Percentiles rank a stretch among this genome's conserved stretches.
These are phyloP conservation scores for Rhododendron mucronatum DNA, from an alignment of 148 eudicot genomes.

Conservation along the genomic window DNA sequence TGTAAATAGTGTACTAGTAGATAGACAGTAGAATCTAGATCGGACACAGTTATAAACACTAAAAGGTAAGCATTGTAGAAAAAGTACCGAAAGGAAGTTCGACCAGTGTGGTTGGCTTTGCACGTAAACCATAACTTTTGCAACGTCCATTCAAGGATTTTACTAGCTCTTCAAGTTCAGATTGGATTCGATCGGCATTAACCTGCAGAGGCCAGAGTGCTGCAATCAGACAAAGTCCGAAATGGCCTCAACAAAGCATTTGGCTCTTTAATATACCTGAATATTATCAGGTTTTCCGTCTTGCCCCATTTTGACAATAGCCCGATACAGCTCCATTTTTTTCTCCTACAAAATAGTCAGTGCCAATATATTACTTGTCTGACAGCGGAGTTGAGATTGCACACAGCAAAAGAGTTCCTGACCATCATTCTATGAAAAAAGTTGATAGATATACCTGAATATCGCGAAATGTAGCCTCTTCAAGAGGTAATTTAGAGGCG, in stretches of 20 bases:
- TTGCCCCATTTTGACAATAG: constrained; percentile 52
- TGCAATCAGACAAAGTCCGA: constrained; percentile 9
- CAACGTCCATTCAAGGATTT: constrained; percentile 85
- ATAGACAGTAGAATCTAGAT: not conserved
- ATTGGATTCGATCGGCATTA: constrained; percentile 57
- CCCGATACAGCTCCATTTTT: constrained; percentile 56
- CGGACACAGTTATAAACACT: not conserved
- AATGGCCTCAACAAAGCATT: constrained; percentile 2
- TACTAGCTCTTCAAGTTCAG: constrained; percentile 77
- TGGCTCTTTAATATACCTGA: constrained; percentile 27
- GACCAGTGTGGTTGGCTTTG: constrained; percentile 76
- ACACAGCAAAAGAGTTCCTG: not conserved
- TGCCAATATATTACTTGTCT: constrained; percentile 3
- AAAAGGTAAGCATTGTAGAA: constrained; percentile 8
- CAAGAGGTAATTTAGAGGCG: constrained; percentile 84
- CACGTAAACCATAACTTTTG: constrained; percentile 93
- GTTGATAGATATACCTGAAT: constrained; percentile 61
- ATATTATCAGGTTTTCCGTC: constrained; percentile 35
- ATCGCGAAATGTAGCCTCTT: constrained; percentile 96
- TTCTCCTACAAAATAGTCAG: constrained; percentile 36
- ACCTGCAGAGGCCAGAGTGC: constrained; percentile 33
- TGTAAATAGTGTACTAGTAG: not conserved
- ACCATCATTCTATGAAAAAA: constrained; percentile 3
- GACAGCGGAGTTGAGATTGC: not conserved
- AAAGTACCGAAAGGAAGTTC: constrained; percentile 96